Conservation (phyloP, 495 filamentous ascomycete genomes). For the Neurospora sp. region DNA sequence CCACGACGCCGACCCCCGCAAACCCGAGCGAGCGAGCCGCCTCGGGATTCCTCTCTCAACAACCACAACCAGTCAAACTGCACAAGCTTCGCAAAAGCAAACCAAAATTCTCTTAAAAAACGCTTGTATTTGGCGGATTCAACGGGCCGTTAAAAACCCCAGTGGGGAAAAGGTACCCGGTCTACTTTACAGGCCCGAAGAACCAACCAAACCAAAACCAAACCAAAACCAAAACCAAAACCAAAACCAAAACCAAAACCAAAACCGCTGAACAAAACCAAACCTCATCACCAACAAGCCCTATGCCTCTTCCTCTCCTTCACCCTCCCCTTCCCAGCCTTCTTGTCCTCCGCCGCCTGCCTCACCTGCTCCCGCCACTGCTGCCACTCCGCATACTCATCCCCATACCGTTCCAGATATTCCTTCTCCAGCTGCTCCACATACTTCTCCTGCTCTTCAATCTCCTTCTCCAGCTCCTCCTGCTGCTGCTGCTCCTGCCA, state of each 20-base stretch:
- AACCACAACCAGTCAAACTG: not conserved
- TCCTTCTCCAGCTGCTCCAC: not conserved
- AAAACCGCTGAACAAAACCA: not conserved
- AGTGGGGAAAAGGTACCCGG: not conserved
- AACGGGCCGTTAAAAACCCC: not conserved
- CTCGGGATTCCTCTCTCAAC: not conserved
- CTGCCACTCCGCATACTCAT: not conserved
- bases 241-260: not conserved
- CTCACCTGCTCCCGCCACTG: not conserved
- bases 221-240: no score
- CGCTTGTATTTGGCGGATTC: not conserved
- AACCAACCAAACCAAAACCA: not conserved
- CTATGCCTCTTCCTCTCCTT: not conserved
- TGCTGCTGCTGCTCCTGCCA: not conserved
- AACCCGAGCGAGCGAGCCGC: no score
- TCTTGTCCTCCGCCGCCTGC: not conserved
- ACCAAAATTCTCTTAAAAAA: not conserved
- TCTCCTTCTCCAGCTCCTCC: not conserved
- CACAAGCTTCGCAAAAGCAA: not conserved
- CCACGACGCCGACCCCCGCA: no score
- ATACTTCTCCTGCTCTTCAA: not conserved
- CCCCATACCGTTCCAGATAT: not conserved
- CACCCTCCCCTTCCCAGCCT: not conserved
- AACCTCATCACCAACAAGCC: not conserved
- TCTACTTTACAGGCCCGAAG: not conserved